Percentiles rank a stretch among this genome's conserved stretches.
These are phyloP conservation scores for Sporothrix humicola DNA, from an alignment of 2,329 filamentous ascomycete genomes.

Conservation along the genomic window DNA sequence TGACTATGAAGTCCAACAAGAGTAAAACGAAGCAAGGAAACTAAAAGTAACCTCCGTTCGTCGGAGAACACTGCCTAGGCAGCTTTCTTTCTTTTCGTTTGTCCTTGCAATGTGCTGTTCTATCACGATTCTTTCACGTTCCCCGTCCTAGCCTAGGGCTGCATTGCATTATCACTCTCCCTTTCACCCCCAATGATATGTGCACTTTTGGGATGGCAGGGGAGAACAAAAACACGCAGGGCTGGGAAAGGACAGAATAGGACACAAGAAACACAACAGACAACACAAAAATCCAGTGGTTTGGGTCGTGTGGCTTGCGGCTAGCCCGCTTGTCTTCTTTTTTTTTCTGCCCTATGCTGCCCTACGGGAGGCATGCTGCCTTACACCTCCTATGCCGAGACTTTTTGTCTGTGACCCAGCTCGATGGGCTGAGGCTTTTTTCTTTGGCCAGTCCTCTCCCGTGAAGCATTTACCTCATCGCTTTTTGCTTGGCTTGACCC, in stretches of 20 bases:
- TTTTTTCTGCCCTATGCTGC: neutral
- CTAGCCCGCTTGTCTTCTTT: slow-evolving; percentile 4
- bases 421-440: slow-evolving; percentile 2
- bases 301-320: slow-evolving; percentile 20
- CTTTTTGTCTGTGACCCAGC: neutral
- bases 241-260: neutral
- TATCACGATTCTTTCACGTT: neutral
- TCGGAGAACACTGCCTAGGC: neutral
- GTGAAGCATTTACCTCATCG: no score
- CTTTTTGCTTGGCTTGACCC: neutral
- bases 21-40: no score
- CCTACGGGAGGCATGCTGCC: neutral
- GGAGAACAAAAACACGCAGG: neutral
- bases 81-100: neutral
- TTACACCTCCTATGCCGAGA: neutral
- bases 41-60: neutral
- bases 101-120: no score
- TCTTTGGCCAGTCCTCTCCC: neutral
- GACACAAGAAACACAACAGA: neutral
- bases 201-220: neutral
- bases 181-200: neutral
- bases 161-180: slow-evolving; percentile 3
- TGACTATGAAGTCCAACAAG: neutral
- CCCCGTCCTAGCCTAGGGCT: neutral
- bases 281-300: neutral